phyloP scores from a whole-genome alignment of 2,329 filamentous ascomycete genomes.

The Didymella exigua region DNA sequence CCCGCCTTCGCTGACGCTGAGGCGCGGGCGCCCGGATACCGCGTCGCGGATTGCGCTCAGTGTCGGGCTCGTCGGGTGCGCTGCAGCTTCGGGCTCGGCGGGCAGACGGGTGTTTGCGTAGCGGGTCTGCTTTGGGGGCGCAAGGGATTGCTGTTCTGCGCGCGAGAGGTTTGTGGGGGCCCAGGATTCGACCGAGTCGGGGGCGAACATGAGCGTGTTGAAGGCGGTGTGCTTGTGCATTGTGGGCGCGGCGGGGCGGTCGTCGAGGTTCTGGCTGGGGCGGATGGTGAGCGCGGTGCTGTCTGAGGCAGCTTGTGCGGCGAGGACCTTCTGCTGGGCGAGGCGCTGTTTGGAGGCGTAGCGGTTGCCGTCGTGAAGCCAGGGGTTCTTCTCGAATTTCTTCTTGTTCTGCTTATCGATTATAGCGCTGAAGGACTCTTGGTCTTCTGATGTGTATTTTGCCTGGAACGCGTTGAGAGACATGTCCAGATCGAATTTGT shows the following conservation, averaged over 20 bases:
- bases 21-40: slow-evolving; percentile 73
- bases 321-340: slow-evolving; percentile 73
- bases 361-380: slow-evolving; percentile 89
- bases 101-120: slow-evolving; percentile 85
- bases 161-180: slow-evolving; percentile 67
- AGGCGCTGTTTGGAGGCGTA: slow-evolving; percentile 68
- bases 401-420: slow-evolving; percentile 90
- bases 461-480: slow-evolving; percentile 85
- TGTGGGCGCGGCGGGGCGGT: slow-evolving; percentile 77
- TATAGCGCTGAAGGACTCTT: slow-evolving; percentile 93
- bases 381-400: slow-evolving; percentile 80
- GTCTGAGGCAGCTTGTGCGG: slow-evolving; percentile 53
- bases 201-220: slow-evolving; percentile 87
- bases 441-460: slow-evolving; percentile 96
- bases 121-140: slow-evolving; percentile 75
- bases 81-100: slow-evolving; percentile 44
- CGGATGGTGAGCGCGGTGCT: slow-evolving; percentile 51
- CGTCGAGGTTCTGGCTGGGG: slow-evolving; percentile 64
- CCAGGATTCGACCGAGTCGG: slow-evolving; percentile 65
- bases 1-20: slow-evolving; percentile 66
- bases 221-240: slow-evolving; percentile 72
- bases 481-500: slow-evolving; percentile 73
- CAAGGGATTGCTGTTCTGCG: slow-evolving; percentile 72
- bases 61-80: slow-evolving; percentile 77
- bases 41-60: slow-evolving; percentile 82